These are phyloP conservation scores for Annona cherimola DNA, from an alignment of 164 flowering plant genomes.

Conservation along the genomic window DNA sequence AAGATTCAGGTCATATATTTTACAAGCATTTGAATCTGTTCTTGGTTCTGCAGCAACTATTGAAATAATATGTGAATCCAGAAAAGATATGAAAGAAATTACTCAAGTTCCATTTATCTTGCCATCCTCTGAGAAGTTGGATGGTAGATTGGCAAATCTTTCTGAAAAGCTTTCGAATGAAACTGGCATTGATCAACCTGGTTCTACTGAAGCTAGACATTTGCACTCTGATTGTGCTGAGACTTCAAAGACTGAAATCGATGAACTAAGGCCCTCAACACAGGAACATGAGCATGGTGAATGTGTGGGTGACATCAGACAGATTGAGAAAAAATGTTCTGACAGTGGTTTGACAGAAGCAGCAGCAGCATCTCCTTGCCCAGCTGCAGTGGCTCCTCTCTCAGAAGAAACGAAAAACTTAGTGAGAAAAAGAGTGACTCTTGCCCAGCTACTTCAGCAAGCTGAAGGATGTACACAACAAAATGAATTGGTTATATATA, in stretches of 20 bases:
- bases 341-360: slow-evolving; percentile 28
- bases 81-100: slow-evolving; percentile 31
- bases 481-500: slow-evolving; percentile 69
- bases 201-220: slow-evolving; percentile 20
- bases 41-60: slow-evolving; percentile 72
- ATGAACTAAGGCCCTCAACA: slow-evolving; percentile 54
- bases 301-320: slow-evolving; percentile 14
- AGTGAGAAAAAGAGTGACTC: slow-evolving; percentile 83
- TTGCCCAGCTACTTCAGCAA: slow-evolving; percentile 90
- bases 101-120: slow-evolving; percentile 26
- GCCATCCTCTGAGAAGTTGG: slow-evolving; percentile 28
- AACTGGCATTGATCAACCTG: slow-evolving; percentile 20
- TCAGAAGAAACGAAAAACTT: slow-evolving; percentile 52
- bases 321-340: slow-evolving; percentile 23
- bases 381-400: slow-evolving; percentile 23
- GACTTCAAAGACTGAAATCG: slow-evolving; percentile 57
- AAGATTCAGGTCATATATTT: slow-evolving; percentile 53
- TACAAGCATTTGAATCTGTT: slow-evolving; percentile 85
- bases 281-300: slow-evolving; percentile 24
- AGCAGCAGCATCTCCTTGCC: slow-evolving; percentile 22
- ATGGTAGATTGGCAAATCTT: slow-evolving; percentile 19
- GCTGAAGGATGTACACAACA: slow-evolving; percentile 69
- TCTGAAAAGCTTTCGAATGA: slow-evolving; percentile 18
- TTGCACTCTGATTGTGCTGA: slow-evolving; percentile 21
- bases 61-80: slow-evolving; percentile 64